Conservation (phyloP, 2,329 filamentous ascomycete genomes). For the Truncatella angustata region DNA sequence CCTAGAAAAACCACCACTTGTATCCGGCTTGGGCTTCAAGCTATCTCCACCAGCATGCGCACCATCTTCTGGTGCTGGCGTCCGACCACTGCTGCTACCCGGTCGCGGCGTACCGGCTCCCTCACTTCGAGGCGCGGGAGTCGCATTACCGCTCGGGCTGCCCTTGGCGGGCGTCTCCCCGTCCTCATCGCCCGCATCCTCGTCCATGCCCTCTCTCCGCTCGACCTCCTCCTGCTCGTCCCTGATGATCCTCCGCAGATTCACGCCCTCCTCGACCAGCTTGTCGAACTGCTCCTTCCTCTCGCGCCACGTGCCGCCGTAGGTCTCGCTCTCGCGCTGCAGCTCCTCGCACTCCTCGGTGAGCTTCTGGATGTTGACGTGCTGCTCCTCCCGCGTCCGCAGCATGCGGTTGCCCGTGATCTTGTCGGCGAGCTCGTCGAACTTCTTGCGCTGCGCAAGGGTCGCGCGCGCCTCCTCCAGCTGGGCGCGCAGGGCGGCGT, state of each 20-base stretch:
- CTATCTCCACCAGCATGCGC: slow-evolving; percentile 23
- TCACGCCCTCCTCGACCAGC: slow-evolving; percentile 89
- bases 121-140: slow-evolving; percentile 32
- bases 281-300: slow-evolving; percentile 81
- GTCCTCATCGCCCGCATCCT: slow-evolving; percentile 47
- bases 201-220: slow-evolving; percentile 77
- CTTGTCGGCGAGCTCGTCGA: slow-evolving; percentile 83
- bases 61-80: slow-evolving; percentile 31
- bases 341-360: slow-evolving; percentile 86
- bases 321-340: slow-evolving; percentile 78
- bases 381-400: slow-evolving; percentile 80
- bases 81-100: slow-evolving; percentile 37
- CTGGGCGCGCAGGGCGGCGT: slow-evolving; percentile 67
- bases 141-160: slow-evolving; percentile 49
- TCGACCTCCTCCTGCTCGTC: slow-evolving; percentile 96
- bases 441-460: slow-evolving; percentile 75
- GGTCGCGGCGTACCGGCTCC: slow-evolving; percentile 37
- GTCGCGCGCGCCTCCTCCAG: slow-evolving; percentile 75
- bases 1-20: slow-evolving; percentile 33
- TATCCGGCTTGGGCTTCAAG: slow-evolving; percentile 32
- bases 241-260: slow-evolving; percentile 79
- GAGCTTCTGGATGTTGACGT: slow-evolving; percentile 73
- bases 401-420: slow-evolving; percentile 81
- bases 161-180: slow-evolving; percentile 44
- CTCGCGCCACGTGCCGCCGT: slow-evolving; percentile 80